Percentiles rank a stretch among this genome's conserved stretches.
phyloP scores from a whole-genome alignment of 306 rosid species.

The Mimosa bimucronata region DNA sequence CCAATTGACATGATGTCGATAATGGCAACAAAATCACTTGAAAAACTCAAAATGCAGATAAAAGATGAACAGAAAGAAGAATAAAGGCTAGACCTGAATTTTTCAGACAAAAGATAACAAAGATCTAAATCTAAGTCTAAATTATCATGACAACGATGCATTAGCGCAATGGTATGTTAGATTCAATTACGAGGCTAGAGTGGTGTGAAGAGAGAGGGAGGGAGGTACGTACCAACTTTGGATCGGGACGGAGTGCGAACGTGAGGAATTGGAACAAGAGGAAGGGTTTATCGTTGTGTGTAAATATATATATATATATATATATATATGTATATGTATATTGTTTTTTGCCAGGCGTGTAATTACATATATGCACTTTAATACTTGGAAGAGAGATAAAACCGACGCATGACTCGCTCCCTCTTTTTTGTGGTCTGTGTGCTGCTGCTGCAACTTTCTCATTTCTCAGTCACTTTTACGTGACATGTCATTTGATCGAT shows the following conservation, averaged over 20 bases:
- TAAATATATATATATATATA: background rate
- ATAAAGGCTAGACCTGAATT: background rate
- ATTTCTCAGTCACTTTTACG: background rate
- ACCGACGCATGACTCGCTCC: constrained; percentile 48
- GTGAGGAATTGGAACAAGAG: constrained; percentile 22
- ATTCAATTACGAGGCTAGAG: background rate
- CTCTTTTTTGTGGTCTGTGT: background rate
- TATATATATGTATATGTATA: too few species aligned
- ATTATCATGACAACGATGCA: constrained; percentile 16
- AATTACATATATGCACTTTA: background rate
- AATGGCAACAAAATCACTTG: background rate
- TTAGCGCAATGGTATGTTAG: background rate
- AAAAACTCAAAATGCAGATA: background rate
- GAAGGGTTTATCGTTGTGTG: background rate
- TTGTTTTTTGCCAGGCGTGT: background rate
- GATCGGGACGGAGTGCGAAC: constrained; percentile 27
- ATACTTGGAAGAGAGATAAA: constrained; percentile 23
- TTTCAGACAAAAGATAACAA: constrained; percentile 3
- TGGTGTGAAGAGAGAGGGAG: background rate
- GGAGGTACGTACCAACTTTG: constrained; percentile 23
- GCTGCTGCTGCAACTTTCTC: background rate
- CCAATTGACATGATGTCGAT: background rate
- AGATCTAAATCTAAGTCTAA: constrained; percentile 36
- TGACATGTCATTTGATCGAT: constrained; percentile 8
- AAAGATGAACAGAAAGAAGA: background rate